phyloP scores from a whole-genome alignment of 371 early-diverging fungal species.

The Actinomortierella ambigua region DNA sequence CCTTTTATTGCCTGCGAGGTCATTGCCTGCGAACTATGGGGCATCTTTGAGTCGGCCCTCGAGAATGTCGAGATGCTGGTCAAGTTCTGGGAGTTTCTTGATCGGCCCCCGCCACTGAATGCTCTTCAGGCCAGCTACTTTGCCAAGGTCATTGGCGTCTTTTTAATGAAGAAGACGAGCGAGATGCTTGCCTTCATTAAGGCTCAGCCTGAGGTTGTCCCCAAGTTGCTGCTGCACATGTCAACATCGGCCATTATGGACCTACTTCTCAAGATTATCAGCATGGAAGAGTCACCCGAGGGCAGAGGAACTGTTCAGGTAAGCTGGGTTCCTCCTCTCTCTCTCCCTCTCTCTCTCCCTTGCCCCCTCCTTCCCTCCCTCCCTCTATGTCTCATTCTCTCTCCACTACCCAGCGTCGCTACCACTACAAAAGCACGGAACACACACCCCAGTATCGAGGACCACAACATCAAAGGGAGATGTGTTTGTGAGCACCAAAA shows the following conservation, averaged over 20 bases:
- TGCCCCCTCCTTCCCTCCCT: too few species aligned
- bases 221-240: conserved; percentile 76
- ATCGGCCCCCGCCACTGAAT: conserved; percentile 74
- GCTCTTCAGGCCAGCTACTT: conserved; percentile 86
- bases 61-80: conserved; percentile 73
- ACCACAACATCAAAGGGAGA: neutral
- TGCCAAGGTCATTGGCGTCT: conserved; percentile 82
- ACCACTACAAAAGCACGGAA: neutral
- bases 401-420: too few species aligned
- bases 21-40: conserved; percentile 83
- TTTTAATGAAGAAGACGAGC: conserved; percentile 81
- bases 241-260: conserved; percentile 89
- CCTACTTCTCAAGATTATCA: conserved; percentile 87
- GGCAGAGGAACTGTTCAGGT: conserved; percentile 81
- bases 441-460: neutral
- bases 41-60: conserved; percentile 76
- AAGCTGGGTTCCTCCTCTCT: neutral
- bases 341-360: too few species aligned
- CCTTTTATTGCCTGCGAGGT: conserved; percentile 88
- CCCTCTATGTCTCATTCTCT: too few species aligned
- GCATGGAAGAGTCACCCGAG: conserved; percentile 87
- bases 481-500: too few species aligned
- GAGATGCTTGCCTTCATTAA: conserved; percentile 79
- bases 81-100: conserved; percentile 83
- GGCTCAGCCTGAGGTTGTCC: conserved; percentile 60